Base-by-base conservation (phyloP, 73 alveolate species). In the Paramecium biaurelia region DNA sequence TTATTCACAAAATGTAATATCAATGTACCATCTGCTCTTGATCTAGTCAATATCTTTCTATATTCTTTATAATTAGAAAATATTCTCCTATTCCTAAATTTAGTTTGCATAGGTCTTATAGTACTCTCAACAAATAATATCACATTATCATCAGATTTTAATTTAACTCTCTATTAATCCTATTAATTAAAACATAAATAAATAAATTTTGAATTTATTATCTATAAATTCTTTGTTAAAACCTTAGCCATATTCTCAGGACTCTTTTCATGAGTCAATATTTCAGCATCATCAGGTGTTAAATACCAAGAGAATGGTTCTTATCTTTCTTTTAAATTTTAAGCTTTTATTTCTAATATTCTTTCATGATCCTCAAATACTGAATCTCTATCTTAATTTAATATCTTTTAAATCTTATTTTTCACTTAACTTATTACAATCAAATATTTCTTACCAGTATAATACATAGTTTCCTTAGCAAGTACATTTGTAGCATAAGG, bases 231-330 rank as follows among this genome's bases (percentile, higher is more conserved):
- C 53, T 79, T 79, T 5, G 90, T 20, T 4, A 79, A 7, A 30
- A 24, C n/a, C 15, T n/a, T 23, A 20, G 63, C 42, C 42, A 79
- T 79, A 41, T 79, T 79, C 21, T 79, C 74, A 15, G 28, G 47
- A 79, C 49, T 45, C 23, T 21, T 24, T 11, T 79, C 70, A 43
- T 47, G 70, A 41, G 76, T 79, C 37, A 79, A 79, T 8, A 79
- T 79, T 45, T 79, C 74, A 18, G 76, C 90, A 23, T 79, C 90
- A 30, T 79, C 90, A n/a, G 56, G 42, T 43, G 90, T 43, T 10
- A 79, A 38, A 4, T 79, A 24, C 90, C 90, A 79, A 23, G 11
- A 9, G 21, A 79, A 37, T 24, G 45, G 63, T 20, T 79, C 90
- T 12, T 23, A 24, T 43, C 30, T 23, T 10, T 42, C 56, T 7